Evolutionary conservation across 768 basidiomycete species (phyloP).

Genomic region (Leccinum variicolor): DNA sequence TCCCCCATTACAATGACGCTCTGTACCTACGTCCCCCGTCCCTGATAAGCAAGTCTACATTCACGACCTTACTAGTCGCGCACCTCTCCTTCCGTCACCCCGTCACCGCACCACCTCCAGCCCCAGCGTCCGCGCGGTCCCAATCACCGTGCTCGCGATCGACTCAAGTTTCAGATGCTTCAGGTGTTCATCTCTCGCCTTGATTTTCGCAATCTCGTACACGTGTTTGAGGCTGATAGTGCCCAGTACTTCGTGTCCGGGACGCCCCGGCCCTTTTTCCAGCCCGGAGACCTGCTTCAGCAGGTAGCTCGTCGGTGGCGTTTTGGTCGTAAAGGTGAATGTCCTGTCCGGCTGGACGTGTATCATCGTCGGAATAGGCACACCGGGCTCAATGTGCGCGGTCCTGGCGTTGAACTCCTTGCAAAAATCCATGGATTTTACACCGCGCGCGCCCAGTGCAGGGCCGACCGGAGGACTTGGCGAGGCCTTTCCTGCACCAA

Average conservation of each 20-base stretch:
- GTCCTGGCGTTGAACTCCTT: conserved; percentile 99
- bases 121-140: conserved; percentile 85
- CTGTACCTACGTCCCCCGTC: background rate
- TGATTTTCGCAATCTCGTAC: conserved; percentile 98
- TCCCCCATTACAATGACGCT: conserved; percentile 25
- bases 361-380: conserved; percentile 90
- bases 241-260: conserved; percentile 73
- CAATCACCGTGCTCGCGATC: conserved; percentile 84
- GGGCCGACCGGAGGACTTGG: conserved; percentile 97
- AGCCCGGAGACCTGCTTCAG: conserved; percentile 88
- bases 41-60: conserved; percentile 25
- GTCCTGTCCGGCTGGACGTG: conserved; percentile 92
- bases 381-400: conserved; percentile 77
- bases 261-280: conserved; percentile 84
- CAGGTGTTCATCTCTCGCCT: conserved; percentile 85
- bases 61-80: conserved; percentile 18
- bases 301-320: conserved; percentile 86
- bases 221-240: conserved; percentile 94
- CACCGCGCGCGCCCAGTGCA: conserved; percentile 94
- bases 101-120: conserved; percentile 84
- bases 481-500: conserved; percentile 92
- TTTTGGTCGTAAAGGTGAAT: conserved; percentile 90
- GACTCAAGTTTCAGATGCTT: conserved; percentile 83
- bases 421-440: conserved; percentile 99
- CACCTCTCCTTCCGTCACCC: conserved; percentile 21